phyloP scores from a whole-genome alignment of 495 filamentous ascomycete species.

The Lasiosphaeria miniovina region DNA sequence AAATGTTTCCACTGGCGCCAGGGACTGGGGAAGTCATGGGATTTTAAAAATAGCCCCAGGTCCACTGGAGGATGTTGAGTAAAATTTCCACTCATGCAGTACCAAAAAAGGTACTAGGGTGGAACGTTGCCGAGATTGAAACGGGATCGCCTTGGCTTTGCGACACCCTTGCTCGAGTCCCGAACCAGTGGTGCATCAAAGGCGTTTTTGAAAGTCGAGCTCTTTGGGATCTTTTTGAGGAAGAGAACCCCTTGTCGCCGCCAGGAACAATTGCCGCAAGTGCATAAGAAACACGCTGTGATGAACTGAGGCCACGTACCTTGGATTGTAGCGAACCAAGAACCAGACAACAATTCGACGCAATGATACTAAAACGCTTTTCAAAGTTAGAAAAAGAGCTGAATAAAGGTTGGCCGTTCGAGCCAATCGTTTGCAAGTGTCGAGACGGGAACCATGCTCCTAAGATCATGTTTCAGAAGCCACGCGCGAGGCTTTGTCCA shows the following conservation, averaged over 20 bases:
- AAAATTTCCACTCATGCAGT: slow-evolving; percentile 35
- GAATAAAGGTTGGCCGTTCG: neutral
- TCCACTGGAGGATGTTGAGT: slow-evolving; percentile 21
- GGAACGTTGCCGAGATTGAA: slow-evolving; percentile 44
- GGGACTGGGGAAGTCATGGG: neutral
- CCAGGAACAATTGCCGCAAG: neutral
- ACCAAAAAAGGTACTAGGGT: slow-evolving; percentile 36
- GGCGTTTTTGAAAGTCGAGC: slow-evolving; percentile 1
- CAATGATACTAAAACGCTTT: neutral
- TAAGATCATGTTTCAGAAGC: neutral
- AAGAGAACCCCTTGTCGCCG: neutral
- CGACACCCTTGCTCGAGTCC: slow-evolving; percentile 24
- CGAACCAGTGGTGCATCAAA: slow-evolving; percentile 22
- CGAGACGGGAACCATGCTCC: slow-evolving; percentile 2
- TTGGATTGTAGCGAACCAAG: neutral
- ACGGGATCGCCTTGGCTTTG: slow-evolving; percentile 29
- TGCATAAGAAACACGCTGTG: neutral
- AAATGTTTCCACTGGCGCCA: slow-evolving; percentile 6
- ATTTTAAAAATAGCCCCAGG: slow-evolving; percentile 24
- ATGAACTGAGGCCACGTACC: slow-evolving; percentile 8
- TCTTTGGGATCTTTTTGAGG: neutral
- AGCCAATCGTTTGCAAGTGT: neutral
- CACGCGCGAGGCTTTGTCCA: neutral
- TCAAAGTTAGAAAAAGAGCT: neutral
- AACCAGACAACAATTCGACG: too few species aligned